Evolutionary conservation across 768 basidiomycete species (phyloP).

Genomic region (Lentinula sp.): DNA sequence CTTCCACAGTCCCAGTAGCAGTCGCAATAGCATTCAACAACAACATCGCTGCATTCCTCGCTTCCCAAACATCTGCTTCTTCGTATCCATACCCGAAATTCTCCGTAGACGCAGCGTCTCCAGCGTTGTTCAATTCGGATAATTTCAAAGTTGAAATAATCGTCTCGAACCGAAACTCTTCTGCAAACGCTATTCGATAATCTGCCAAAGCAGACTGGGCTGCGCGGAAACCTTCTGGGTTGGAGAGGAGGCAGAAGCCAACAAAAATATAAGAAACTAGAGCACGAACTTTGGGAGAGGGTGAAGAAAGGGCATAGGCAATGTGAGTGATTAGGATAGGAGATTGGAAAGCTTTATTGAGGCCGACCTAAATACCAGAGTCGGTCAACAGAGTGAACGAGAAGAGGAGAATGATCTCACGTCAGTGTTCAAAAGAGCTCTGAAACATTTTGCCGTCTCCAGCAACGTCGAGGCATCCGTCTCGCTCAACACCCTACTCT

Average conservation of each 20-base stretch:
- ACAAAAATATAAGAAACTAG: conserved; percentile 75
- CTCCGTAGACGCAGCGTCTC: conserved; percentile 25
- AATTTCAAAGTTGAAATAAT: conserved; percentile 60
- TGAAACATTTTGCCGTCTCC: conserved; percentile 74
- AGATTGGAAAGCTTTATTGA: conserved; percentile 56
- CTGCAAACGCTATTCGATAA: conserved; percentile 62
- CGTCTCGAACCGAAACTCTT: conserved; percentile 75
- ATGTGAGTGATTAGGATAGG: conserved; percentile 68
- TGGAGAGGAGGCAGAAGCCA: conserved; percentile 73
- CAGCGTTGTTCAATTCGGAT: conserved; percentile 30
- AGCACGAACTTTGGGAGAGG: conserved; percentile 63
- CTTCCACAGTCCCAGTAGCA: conserved; percentile 71
- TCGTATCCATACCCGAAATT: conserved; percentile 35
- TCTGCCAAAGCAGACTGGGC: conserved; percentile 80
- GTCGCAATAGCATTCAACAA: conserved; percentile 77
- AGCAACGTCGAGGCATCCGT: conserved; percentile 60
- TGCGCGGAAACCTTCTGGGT: conserved; percentile 62
- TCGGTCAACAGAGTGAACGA: conserved; percentile 6
- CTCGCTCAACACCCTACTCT: conserved; percentile 54
- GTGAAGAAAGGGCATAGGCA: conserved; percentile 59
- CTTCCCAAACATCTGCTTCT: conserved; percentile 77
- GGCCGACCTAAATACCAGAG: conserved; percentile 51
- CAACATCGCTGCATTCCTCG: conserved; percentile 66
- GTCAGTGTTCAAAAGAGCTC: conserved; percentile 81
- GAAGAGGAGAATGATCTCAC: conserved; percentile 34